Evolutionary conservation across 2,329 filamentous ascomycete genomes (phyloP), one percentile per base, ranked within the genome.

Genomic region (Dactylonectria estremocensis): DNA sequence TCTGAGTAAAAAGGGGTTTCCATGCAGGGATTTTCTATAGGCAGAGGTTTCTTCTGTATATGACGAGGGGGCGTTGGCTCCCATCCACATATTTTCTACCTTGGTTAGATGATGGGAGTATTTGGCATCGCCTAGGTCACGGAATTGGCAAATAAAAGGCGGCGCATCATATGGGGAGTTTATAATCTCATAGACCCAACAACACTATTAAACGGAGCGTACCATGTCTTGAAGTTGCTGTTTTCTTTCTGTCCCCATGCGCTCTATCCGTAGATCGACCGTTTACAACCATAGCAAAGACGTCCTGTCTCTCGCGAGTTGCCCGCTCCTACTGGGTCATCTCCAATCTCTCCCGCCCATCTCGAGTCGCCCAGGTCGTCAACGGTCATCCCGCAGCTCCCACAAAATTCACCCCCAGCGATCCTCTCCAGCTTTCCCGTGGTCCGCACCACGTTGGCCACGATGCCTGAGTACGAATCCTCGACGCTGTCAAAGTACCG

Each of bases 381-480:
- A 13, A 95, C 83, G 37, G 89, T 88, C 81, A 92, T 89, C 56
- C 89, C 88, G 79, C 94, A 97, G 9, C 95, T 79, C 37, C 87
- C 86, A 75, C 94, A 97, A 33, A 76, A 76, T 5, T 63, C 75
- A n/a, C 74, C 77, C 8, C 78, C 79, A 1, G 83, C 73, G 0
- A 83, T 78, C 28, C 89, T 82, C 52, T 90, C 85, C 46, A 98
- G 86, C 81, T 97, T 97, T 58, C 90, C 91, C n/a, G 93, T 92
- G 37, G 95, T 99, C 69, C 94, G 90, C 5, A 98, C 95, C 10
- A 99, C 96, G 78, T 99, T 99, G 35, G 95, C 92, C 72, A 99
- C 95, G 63, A 98, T 94, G 62, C 93, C 94, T 3, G 95, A 93
- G 77, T 97, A 98, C 66, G 92, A 92, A 71, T 90, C 89, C 78